Evolutionary conservation across 2,329 filamentous ascomycete species (phyloP).

Genomic region (Metarhizium album): DNA sequence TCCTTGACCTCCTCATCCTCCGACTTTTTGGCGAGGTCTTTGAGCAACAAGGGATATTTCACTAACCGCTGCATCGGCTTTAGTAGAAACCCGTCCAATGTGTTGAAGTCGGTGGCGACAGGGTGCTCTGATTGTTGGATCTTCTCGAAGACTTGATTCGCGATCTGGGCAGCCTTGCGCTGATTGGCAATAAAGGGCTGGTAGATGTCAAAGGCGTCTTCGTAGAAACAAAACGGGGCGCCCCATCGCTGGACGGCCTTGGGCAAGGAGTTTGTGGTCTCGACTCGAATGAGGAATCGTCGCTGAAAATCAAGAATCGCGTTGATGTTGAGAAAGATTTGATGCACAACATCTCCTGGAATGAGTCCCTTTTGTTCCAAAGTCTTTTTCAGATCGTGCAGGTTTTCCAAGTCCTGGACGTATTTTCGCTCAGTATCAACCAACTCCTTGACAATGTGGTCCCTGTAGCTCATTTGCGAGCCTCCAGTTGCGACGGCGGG

Average conservation of each 20-base stretch:
- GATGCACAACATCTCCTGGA: constrained; percentile 80
- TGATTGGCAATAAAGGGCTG: constrained; percentile 97
- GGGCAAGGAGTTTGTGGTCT: constrained; percentile 83
- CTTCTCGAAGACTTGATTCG: constrained; percentile 77
- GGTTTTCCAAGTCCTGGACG: constrained; percentile 88
- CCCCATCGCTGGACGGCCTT: constrained; percentile 81
- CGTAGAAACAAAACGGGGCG: constrained; percentile 74
- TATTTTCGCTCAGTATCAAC: constrained; percentile 96
- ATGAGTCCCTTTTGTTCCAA: constrained; percentile 81
- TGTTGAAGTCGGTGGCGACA: constrained; percentile 80
- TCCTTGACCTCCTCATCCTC: constrained; percentile 59
- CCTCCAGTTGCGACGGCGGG: constrained; percentile 36
- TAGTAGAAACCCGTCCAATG: constrained; percentile 81
- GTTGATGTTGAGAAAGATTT: constrained; percentile 95
- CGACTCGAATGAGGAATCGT: constrained; percentile 86
- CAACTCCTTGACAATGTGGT: constrained; percentile 84
- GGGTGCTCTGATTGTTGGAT: constrained; percentile 63
- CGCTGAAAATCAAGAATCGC: constrained; percentile 91
- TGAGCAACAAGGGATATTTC: constrained; percentile 85
- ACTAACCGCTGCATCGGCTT: constrained; percentile 95
- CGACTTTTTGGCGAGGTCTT: constrained; percentile 82
- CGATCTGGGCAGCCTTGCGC: constrained; percentile 77
- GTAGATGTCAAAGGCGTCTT: constrained; percentile 84
- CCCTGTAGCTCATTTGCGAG: constrained; percentile 61
- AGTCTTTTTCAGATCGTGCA: constrained; percentile 84